Base-by-base conservation (phyloP, 2,329 filamentous ascomycete species). In the Neocucurbitaria cava region DNA sequence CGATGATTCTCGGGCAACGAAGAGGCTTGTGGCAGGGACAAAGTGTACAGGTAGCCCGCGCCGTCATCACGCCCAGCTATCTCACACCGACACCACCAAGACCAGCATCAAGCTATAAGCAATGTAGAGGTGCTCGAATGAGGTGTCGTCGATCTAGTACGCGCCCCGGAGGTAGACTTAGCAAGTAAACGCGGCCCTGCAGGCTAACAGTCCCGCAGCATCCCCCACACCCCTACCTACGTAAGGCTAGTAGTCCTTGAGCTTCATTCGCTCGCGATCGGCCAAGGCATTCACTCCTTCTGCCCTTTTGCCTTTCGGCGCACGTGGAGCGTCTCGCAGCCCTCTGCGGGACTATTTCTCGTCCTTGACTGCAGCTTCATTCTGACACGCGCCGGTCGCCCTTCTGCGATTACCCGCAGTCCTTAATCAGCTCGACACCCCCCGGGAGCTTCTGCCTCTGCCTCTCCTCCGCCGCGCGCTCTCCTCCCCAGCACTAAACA, bases 351-450 rank as follows among this genome's bases (percentile, higher is more conserved):
- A 59, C 63, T 39, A 33, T 31, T 44, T 42, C 52, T 45, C 48
- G 59, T 49, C 51, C 61, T 58, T 58, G 28, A 54, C 54, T 67
- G 58, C 58, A 56, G 57, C 62, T 62, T 58, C 55, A 61, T 46
- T 59, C 53, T 59, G 59, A 56, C 56, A 43, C 41, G 59, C 62
- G 59, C 62, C 59, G 61, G 63, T 51, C 59, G 57, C 63, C 61
- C 52, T 49, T 56, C 47, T 59, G 55, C 57, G 54, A 51, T 38
- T 54, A 49, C 35, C 53, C 54, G 49, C 56, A 49, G 47, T 61
- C 58, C 62, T 57, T 64, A 61, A 65, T 68, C 59, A 66, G 50
- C 64, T 54, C 59, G 49, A 33, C 58, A 47, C 38, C 58, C 54
- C 49, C 58, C 54, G 46, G 54, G 56, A 8, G 5, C 58, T 44